These are phyloP conservation scores for Lasiodiplodia citricola DNA, from an alignment of 2,329 filamentous ascomycete genomes.

Conservation along the genomic window DNA sequence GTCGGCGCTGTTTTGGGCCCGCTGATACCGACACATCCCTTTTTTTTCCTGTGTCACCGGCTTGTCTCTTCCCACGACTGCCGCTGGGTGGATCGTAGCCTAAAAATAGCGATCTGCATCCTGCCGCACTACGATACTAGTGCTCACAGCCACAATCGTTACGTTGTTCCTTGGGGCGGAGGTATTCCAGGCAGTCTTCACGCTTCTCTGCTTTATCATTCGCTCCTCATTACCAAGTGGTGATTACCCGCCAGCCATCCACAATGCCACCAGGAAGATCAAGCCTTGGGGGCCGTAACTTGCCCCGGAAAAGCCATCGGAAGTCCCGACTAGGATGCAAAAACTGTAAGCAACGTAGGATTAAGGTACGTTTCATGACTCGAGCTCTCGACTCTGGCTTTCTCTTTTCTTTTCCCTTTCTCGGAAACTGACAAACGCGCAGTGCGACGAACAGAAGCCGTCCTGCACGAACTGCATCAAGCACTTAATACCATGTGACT, in stretches of 20 bases:
- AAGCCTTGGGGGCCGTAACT: background rate
- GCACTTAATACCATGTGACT: conserved; percentile 35
- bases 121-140: background rate
- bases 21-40: no score
- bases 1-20: no score
- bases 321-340: conserved; percentile 15
- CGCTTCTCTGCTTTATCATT: background rate
- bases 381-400: background rate
- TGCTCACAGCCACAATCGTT: background rate
- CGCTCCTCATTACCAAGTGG: no score
- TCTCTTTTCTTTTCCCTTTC: background rate
- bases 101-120: background rate
- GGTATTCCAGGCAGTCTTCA: background rate
- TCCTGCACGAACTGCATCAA: conserved; percentile 39
- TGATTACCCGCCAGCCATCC: background rate
- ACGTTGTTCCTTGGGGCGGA: background rate
- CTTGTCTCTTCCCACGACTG: no score
- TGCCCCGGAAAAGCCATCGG: conserved; percentile 10
- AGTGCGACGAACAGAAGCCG: conserved; percentile 40
- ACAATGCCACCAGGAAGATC: background rate
- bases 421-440: no score
- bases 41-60: no score
- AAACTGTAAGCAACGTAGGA: conserved; percentile 16
- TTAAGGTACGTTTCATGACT: conserved; percentile 7
- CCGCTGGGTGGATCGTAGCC: background rate